These are phyloP conservation scores for Galerina marginata DNA, from an alignment of 768 basidiomycete species.

Conservation along the genomic window DNA sequence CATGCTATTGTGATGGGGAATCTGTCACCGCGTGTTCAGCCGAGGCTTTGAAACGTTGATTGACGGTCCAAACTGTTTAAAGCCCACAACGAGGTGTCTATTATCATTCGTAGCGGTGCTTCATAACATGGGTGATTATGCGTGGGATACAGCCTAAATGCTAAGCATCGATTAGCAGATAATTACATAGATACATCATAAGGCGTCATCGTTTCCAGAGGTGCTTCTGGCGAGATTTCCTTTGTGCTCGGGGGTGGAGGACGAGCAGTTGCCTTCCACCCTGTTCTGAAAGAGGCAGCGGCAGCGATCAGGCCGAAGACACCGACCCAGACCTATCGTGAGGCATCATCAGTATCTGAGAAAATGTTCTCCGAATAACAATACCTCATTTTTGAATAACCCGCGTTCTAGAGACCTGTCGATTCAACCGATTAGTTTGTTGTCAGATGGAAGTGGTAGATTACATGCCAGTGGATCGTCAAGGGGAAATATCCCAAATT, in stretches of 20 bases:
- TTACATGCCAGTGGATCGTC: constrained; percentile 79
- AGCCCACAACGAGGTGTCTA: no score
- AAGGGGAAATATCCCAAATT: constrained; percentile 82
- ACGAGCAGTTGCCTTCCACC: constrained; percentile 73
- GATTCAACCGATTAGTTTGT: not conserved
- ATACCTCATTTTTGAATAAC: constrained; percentile 68
- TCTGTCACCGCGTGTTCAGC: no score
- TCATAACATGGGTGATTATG: not conserved
- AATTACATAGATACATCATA: constrained; percentile 32
- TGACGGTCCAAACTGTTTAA: no score
- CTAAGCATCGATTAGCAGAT: not conserved
- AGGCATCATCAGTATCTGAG: constrained; percentile 9
- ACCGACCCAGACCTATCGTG: constrained; percentile 45
- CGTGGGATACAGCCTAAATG: not conserved
- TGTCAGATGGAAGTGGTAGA: not conserved
- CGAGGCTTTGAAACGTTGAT: no score
- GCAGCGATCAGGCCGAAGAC: constrained; percentile 54
- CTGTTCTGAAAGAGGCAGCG: constrained; percentile 65
- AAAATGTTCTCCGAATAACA: constrained; percentile 23
- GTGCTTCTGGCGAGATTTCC: constrained; percentile 20
- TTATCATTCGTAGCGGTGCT: not conserved
- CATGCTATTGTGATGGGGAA: no score
- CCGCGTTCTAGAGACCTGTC: constrained; percentile 71
- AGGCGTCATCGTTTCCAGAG: constrained; percentile 18
- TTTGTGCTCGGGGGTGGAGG: constrained; percentile 34